Conservation (phyloP, 495 filamentous ascomycete species). For the Penicillium psychrofluorescens region DNA sequence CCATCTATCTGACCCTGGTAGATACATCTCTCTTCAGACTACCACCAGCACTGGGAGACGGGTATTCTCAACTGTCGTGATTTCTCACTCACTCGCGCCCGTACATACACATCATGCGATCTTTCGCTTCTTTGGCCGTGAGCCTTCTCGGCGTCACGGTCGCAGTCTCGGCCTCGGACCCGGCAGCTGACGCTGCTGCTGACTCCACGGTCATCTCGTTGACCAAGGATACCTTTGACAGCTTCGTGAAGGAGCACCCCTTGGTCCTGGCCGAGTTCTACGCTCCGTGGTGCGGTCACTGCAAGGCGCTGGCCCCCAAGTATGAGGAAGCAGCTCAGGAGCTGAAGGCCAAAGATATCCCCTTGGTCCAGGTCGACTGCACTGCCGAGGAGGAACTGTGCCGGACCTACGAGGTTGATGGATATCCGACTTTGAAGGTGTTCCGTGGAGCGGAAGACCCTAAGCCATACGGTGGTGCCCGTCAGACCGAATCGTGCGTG, state of each 20-base stretch:
- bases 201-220: slow-evolving; percentile 66
- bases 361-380: slow-evolving; percentile 91
- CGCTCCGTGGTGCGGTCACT: slow-evolving; percentile 98
- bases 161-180: slow-evolving; percentile 53
- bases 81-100: slow-evolving; percentile 11
- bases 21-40: too few relatives aligned
- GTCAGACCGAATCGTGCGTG: slow-evolving; percentile 84
- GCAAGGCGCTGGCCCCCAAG: slow-evolving; percentile 88
- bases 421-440: slow-evolving; percentile 97
- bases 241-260: slow-evolving; percentile 77
- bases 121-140: slow-evolving; percentile 48
- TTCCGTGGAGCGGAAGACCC: slow-evolving; percentile 89
- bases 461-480: slow-evolving; percentile 76
- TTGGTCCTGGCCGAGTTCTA: slow-evolving; percentile 97
- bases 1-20: too few relatives aligned
- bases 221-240: slow-evolving; percentile 75
- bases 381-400: slow-evolving; percentile 91
- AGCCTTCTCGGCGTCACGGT: slow-evolving; percentile 52
- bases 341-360: slow-evolving; percentile 92
- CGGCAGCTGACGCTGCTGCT: slow-evolving; percentile 32
- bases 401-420: slow-evolving; percentile 82
- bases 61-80: too few relatives aligned
- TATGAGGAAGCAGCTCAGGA: slow-evolving; percentile 90
- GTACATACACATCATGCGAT: slow-evolving; percentile 43
- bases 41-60: too few relatives aligned